These are phyloP conservation scores for Paraconiothyrium sp. DNA, from an alignment of 2,329 filamentous ascomycete species.

Conservation along the genomic window DNA sequence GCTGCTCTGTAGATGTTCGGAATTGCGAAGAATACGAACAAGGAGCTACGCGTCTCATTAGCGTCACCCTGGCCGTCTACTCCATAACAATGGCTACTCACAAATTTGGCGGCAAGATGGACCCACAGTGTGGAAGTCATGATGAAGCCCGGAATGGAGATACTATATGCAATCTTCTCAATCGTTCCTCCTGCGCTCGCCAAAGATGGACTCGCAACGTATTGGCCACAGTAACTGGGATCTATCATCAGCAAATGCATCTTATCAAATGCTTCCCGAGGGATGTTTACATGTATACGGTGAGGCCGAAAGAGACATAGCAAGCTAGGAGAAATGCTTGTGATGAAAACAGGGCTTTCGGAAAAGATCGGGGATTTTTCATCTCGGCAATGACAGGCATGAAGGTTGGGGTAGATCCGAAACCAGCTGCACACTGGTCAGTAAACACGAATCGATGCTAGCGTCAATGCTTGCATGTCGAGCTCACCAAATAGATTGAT, in stretches of 20 bases:
- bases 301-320: neutral
- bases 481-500: constrained; percentile 7
- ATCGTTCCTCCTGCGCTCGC: constrained; percentile 12
- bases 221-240: neutral
- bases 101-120: constrained; percentile 13
- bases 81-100: neutral
- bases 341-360: constrained; percentile 6
- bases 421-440: neutral
- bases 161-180: constrained; percentile 10
- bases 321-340: neutral
- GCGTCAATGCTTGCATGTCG: no score
- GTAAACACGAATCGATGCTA: no score
- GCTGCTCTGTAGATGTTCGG: constrained; percentile 13
- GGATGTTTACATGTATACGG: constrained; percentile 5
- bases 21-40: constrained; percentile 12
- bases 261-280: no score
- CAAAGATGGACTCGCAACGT: constrained; percentile 8
- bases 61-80: neutral
- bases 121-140: constrained; percentile 10
- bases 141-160: constrained; percentile 12
- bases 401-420: constrained; percentile 7
- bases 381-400: constrained; percentile 16
- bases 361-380: constrained; percentile 8
- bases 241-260: neutral
- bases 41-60: neutral